Percentiles rank a stretch among this genome's conserved stretches.
Evolutionary conservation across 345 rosid genomes (phyloP).

Genomic region (Pistacia integerrima): DNA sequence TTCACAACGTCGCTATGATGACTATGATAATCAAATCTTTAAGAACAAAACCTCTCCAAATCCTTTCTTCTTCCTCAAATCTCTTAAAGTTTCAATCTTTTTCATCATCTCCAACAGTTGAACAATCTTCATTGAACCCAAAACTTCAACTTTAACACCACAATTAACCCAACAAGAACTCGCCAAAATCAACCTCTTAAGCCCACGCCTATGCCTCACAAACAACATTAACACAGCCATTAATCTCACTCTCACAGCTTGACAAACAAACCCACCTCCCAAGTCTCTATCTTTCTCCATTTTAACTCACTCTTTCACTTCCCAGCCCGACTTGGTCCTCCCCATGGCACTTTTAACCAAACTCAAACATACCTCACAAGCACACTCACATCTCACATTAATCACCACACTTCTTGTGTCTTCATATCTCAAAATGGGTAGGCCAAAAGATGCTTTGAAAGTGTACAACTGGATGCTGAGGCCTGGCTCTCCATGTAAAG

Average conservation of each 20-base stretch:
- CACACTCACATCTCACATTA: slow-evolving; percentile 32
- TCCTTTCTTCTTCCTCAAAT: no score
- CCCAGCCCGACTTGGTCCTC: slow-evolving; percentile 42
- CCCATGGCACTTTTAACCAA: slow-evolving; percentile 46
- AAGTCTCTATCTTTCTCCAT: slow-evolving; percentile 44
- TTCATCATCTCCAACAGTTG: background rate
- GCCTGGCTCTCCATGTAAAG: no score
- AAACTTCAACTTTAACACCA: background rate
- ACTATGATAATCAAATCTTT: no score
- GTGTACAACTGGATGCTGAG: no score
- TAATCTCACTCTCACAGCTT: slow-evolving; percentile 38
- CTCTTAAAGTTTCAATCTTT: no score
- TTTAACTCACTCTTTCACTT: slow-evolving; percentile 49
- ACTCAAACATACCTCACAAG: slow-evolving; percentile 33
- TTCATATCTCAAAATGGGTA: slow-evolving; percentile 40
- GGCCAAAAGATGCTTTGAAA: slow-evolving; percentile 45
- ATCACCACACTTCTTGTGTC: slow-evolving; percentile 31
- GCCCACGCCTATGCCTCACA: slow-evolving; percentile 57
- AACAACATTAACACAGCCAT: slow-evolving; percentile 43
- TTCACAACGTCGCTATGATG: no score
- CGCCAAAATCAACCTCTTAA: slow-evolving; percentile 44
- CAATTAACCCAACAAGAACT: slow-evolving; percentile 36
- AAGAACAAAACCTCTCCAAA: no score
- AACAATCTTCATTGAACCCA: no score
- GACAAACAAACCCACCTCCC: slow-evolving; percentile 41